Evolutionary conservation across 768 basidiomycete species (phyloP).

Genomic region (Suillus spraguei): DNA sequence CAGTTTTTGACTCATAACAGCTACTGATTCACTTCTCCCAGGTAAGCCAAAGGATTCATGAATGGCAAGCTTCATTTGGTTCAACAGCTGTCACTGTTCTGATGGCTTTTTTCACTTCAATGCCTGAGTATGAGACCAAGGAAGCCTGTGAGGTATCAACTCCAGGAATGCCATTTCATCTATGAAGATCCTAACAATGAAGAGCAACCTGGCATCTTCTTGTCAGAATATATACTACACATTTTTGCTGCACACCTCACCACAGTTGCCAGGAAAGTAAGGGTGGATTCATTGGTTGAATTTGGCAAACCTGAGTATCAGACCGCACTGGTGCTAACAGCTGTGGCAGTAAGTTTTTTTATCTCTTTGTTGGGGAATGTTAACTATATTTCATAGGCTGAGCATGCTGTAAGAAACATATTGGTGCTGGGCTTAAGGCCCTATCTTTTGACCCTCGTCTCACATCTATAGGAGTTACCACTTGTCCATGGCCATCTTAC

Average conservation of each 20-base stretch:
- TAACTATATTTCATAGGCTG: constrained; percentile 9
- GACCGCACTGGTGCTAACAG: constrained; percentile 7
- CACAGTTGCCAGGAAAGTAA: constrained; percentile 1
- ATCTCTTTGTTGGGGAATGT: constrained; percentile 2
- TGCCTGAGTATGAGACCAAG: not conserved
- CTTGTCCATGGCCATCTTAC: too few species aligned
- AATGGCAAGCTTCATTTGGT: constrained; percentile 15
- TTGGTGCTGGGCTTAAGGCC: too few species aligned
- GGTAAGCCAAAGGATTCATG: constrained; percentile 8
- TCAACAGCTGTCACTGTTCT: constrained; percentile 14
- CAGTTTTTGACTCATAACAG: constrained; percentile 5
- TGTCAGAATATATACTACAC: constrained; percentile 12
- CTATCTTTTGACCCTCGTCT: too few species aligned
- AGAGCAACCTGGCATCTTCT: not conserved
- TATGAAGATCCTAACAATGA: constrained; percentile 8
- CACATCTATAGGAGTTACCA: too few species aligned
- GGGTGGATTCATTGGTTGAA: constrained; percentile 7
- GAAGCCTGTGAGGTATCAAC: constrained; percentile 2
- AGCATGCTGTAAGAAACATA: too few species aligned
- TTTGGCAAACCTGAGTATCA: constrained; percentile 4
- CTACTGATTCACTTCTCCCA: constrained; percentile 5
- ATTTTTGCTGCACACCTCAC: constrained; percentile 11
- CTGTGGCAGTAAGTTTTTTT: constrained; percentile 11
- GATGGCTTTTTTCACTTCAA: constrained; percentile 10
- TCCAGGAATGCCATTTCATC: constrained; percentile 7